Conservation (phyloP, 441 rosid genomes). For the Geranium incanum region DNA sequence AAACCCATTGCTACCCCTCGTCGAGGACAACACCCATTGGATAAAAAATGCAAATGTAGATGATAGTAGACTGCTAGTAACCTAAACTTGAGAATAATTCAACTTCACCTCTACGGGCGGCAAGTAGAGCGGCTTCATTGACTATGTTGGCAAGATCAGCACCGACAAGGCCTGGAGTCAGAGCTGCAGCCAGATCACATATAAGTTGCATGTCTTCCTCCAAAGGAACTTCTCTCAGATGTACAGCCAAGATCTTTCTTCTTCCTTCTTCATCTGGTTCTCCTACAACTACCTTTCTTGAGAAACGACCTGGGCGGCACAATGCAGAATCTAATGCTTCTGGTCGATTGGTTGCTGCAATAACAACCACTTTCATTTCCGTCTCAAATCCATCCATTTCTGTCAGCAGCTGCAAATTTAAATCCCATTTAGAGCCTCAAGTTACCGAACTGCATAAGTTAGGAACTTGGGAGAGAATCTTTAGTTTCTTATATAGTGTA, state of each 20-base stretch:
- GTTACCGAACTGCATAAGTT: not conserved
- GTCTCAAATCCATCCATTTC: constrained; percentile 94
- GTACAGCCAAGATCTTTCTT: constrained; percentile 53
- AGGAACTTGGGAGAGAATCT: not conserved
- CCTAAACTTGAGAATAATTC: not conserved
- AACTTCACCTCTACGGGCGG: constrained; percentile 84
- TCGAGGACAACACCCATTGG: not conserved
- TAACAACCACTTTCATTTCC: constrained; percentile 57
- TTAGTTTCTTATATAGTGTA: not conserved
- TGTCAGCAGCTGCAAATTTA: constrained; percentile 68
- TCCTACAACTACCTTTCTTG: constrained; percentile 62
- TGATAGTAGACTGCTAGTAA: not conserved
- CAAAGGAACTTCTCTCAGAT: constrained; percentile 60
- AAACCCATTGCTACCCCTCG: not conserved
- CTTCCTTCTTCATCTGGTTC: constrained; percentile 74
- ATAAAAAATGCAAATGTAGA: not conserved
- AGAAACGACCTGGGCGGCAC: constrained; percentile 74
- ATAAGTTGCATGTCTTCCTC: constrained; percentile 56
- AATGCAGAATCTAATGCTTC: constrained; percentile 67
- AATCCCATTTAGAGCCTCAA: constrained; percentile 15
- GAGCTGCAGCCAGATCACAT: constrained; percentile 54
- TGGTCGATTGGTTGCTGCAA: constrained; percentile 71
- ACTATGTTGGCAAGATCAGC: constrained; percentile 74
- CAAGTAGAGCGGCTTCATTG: constrained; percentile 72
- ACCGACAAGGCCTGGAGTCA: constrained; percentile 65